Conservation (phyloP, 345 rosid species). For the Ceriops decandra region DNA sequence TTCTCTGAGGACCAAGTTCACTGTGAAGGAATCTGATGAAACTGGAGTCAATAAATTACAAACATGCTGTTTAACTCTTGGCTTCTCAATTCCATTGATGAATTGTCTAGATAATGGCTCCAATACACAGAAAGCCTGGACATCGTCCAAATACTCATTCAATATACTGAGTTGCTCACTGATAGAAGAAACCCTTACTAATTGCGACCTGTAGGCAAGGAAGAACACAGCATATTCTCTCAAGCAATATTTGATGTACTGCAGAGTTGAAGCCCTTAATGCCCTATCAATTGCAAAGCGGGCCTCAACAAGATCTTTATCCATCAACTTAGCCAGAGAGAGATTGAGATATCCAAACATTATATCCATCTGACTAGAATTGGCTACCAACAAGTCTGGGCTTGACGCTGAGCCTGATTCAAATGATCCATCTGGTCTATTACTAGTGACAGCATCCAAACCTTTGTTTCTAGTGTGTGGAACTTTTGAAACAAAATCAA, state of each 20-base stretch:
- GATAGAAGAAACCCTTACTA: slow-evolving; percentile 33
- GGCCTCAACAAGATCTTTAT: slow-evolving; percentile 49
- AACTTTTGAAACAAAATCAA: slow-evolving; percentile 45
- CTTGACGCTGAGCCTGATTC: slow-evolving; percentile 33
- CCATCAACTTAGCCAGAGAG: slow-evolving; percentile 55
- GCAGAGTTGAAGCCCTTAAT: slow-evolving; percentile 43
- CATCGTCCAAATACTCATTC: slow-evolving; percentile 51
- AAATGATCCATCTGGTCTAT: slow-evolving; percentile 17
- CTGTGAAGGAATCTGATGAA: slow-evolving; percentile 42
- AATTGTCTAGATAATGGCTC: slow-evolving; percentile 69
- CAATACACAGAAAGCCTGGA: slow-evolving; percentile 32
- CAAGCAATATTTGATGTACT: slow-evolving; percentile 49
- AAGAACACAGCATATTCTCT: slow-evolving; percentile 66
- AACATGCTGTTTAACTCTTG: slow-evolving; percentile 57
- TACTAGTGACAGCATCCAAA: slow-evolving; percentile 19
- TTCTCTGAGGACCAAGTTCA: slow-evolving; percentile 66
- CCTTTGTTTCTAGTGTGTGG: slow-evolving; percentile 22
- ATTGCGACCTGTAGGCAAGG: slow-evolving; percentile 33
- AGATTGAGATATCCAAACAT: slow-evolving; percentile 81
- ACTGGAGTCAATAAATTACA: slow-evolving; percentile 54
- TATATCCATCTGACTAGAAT: slow-evolving; percentile 39
- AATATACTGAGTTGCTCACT: slow-evolving; percentile 45
- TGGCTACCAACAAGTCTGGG: slow-evolving; percentile 18
- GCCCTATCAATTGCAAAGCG: slow-evolving; percentile 53
- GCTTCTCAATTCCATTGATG: slow-evolving; percentile 49